A percentile compares a stretch with the other conserved stretches of the same genome.
Conservation (phyloP, 495 filamentous ascomycete genomes). For the Hypoxylon intermedium region DNA sequence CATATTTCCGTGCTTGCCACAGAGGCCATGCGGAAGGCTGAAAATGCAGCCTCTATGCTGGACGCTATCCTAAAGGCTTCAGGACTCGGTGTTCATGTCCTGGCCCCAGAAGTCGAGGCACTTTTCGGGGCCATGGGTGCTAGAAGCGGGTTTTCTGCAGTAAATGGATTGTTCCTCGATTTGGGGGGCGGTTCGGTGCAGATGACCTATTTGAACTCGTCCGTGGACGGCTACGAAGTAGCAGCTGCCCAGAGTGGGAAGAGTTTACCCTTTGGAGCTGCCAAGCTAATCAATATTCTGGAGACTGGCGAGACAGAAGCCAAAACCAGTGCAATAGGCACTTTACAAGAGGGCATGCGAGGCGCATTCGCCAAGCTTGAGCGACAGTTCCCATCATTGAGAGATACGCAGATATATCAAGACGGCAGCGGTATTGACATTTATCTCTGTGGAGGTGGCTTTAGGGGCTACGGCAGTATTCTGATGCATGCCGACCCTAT, state of each 20-base stretch:
- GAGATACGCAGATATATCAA: conserved; percentile 56
- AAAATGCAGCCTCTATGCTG: conserved; percentile 74
- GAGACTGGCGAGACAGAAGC: conserved; percentile 52
- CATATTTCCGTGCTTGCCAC: conserved; percentile 83
- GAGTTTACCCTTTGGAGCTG: conserved; percentile 85
- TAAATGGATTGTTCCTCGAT: conserved; percentile 78
- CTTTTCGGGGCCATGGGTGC: conserved; percentile 84
- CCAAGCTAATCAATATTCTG: conserved; percentile 72
- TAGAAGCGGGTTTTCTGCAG: conserved; percentile 70
- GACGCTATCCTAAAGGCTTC: conserved; percentile 65
- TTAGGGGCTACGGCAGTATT: conserved; percentile 88
- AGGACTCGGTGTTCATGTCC: conserved; percentile 71
- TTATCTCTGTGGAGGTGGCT: conserved; percentile 89
- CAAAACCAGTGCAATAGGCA: conserved; percentile 55
- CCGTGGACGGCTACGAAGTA: conserved; percentile 48
- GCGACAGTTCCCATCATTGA: conserved; percentile 54
- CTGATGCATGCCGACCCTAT: conserved; percentile 73
- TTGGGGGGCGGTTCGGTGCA: conserved; percentile 91
- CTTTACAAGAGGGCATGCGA: conserved; percentile 66
- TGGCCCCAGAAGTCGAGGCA: conserved; percentile 82
- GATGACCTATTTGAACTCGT: conserved; percentile 81
- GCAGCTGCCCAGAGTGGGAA: conserved; percentile 56
- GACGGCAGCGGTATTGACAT: conserved; percentile 68
- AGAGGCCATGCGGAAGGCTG: conserved; percentile 83
- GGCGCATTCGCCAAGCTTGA: conserved; percentile 71